These are phyloP conservation scores for Pseudogymnoascus sp. DNA, from an alignment of 2,329 filamentous ascomycete genomes.

Conservation along the genomic window DNA sequence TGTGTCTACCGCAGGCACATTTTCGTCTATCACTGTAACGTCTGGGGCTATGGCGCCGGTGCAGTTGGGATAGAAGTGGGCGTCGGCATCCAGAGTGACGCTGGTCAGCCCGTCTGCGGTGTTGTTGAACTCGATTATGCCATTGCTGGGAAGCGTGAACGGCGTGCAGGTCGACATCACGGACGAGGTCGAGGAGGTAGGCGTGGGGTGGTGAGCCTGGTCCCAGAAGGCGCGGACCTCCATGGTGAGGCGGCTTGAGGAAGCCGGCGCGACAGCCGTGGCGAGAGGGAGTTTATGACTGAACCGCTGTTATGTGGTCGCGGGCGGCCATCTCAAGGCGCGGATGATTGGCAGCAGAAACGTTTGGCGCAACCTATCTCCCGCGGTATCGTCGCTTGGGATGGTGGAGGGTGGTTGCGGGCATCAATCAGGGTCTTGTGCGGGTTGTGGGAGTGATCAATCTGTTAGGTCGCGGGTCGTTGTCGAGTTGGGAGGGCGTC, in stretches of 20 bases:
- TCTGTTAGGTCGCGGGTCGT: background rate
- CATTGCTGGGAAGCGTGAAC: conserved; percentile 52
- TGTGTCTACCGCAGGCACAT: conserved; percentile 14
- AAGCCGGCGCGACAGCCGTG: background rate
- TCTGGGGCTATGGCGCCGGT: conserved; percentile 30
- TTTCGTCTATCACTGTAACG: conserved; percentile 19
- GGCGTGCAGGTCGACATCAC: conserved; percentile 48
- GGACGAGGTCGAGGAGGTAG: conserved; percentile 28
- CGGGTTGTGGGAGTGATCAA: background rate
- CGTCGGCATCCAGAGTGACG: conserved; percentile 39
- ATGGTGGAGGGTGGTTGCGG: background rate
- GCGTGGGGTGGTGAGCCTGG: conserved; percentile 16
- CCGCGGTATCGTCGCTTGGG: background rate
- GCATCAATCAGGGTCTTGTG: background rate
- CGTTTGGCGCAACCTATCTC: background rate
- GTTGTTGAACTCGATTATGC: conserved; percentile 35
- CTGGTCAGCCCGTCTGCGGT: conserved; percentile 33
- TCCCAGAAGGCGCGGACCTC: conserved; percentile 1
- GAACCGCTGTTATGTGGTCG: background rate
- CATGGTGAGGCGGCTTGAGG: background rate
- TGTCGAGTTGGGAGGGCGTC: background rate
- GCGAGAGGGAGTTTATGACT: background rate
- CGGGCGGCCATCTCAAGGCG: background rate
- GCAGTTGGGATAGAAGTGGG: conserved; percentile 41
- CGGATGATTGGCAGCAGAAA: background rate